Percentiles rank a stretch among this genome's conserved stretches.
Conservation (phyloP, 345 rosid species). For the Bruguiera sexangula region DNA sequence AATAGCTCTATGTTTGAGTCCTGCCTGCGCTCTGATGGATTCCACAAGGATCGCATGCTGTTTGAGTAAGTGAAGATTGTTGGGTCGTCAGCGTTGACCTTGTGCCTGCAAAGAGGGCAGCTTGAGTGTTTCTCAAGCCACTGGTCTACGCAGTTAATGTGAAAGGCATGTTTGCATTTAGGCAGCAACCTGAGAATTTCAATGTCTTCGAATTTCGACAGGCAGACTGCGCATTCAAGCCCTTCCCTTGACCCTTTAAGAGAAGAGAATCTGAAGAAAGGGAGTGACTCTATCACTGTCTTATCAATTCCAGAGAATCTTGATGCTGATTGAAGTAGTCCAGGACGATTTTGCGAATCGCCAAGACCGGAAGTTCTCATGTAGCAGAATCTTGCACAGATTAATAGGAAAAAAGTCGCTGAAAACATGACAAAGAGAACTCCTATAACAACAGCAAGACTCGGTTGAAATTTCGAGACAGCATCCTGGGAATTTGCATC, state of each 20-base stretch:
- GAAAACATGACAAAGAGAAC: constrained; percentile 65
- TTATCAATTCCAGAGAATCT: constrained; percentile 79
- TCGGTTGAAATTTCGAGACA: constrained; percentile 62
- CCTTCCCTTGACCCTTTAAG: constrained; percentile 72
- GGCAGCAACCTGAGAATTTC: constrained; percentile 79
- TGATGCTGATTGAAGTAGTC: constrained; percentile 32
- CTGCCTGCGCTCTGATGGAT: constrained; percentile 41
- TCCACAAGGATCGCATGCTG: constrained; percentile 53
- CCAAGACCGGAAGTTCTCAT: constrained; percentile 17
- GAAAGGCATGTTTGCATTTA: constrained; percentile 82
- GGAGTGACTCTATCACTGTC: constrained; percentile 70
- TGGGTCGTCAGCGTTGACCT: constrained; percentile 51
- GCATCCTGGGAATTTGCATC: constrained; percentile 25
- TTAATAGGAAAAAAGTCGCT: constrained; percentile 54
- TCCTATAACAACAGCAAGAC: constrained; percentile 75
- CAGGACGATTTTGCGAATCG: constrained; percentile 19
- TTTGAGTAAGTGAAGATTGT: constrained; percentile 46
- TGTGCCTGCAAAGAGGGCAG: constrained; percentile 77
- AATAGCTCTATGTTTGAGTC: constrained; percentile 60
- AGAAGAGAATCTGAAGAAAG: constrained; percentile 78
- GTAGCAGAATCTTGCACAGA: constrained; percentile 71
- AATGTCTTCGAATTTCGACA: constrained; percentile 72
- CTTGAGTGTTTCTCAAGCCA: constrained; percentile 92
- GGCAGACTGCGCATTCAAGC: constrained; percentile 82
- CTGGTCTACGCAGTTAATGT: constrained; percentile 72